A percentile compares a stretch with the other conserved stretches of the same genome.
Evolutionary conservation across 805 yeast genomes (phyloP).

Genomic region (Candida tibetensis): DNA sequence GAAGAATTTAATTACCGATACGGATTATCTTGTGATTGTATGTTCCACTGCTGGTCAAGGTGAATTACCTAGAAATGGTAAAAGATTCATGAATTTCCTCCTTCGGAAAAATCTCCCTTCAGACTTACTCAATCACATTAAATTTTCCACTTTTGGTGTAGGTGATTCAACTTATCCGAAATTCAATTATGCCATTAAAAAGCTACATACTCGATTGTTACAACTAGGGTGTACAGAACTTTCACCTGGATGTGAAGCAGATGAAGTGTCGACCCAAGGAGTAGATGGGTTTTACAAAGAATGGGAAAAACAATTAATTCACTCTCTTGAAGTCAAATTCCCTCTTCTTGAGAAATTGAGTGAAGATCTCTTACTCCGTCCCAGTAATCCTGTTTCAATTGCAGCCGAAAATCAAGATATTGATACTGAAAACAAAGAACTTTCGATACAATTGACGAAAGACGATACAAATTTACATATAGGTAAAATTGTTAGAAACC

Average conservation of each 20-base stretch:
- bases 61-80: conserved; percentile 76
- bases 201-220: conserved; percentile 69
- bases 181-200: conserved; percentile 83
- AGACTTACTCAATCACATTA: conserved; percentile 58
- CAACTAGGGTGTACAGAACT: conserved; percentile 83
- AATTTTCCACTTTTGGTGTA: conserved; percentile 76
- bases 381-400: conserved; percentile 19
- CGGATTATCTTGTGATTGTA: conserved; percentile 49
- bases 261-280: conserved; percentile 78
- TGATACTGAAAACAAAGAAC: conserved; percentile 7
- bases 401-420: conserved; percentile 21
- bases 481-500: conserved; percentile 52
- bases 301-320: conserved; percentile 58
- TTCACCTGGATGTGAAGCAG: conserved; percentile 79
- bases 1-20: conserved; percentile 47
- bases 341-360: conserved; percentile 22
- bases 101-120: conserved; percentile 60
- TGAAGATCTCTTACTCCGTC: conserved; percentile 25
- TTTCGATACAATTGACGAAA: conserved; percentile 12
- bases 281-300: conserved; percentile 74
- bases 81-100: conserved; percentile 71
- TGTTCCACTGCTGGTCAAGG: conserved; percentile 97
- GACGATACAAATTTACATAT: conserved; percentile 12
- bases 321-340: conserved; percentile 19
- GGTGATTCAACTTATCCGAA: conserved; percentile 93